phyloP scores from a whole-genome alignment of 192 early-diverging fungal genomes.

The Podila epigama region DNA sequence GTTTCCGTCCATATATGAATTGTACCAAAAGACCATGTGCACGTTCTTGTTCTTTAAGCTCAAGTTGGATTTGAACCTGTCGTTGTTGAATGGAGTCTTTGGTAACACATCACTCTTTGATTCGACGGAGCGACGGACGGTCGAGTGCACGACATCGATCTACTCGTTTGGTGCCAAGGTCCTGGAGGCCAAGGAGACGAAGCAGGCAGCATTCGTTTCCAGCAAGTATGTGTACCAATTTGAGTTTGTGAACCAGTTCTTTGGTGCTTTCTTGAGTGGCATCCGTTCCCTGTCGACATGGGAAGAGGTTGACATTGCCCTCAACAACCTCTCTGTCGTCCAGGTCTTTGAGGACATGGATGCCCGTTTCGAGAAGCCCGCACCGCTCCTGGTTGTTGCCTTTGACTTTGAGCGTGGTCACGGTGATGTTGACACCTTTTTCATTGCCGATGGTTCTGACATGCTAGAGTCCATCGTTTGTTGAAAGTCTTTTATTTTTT shows the following conservation, averaged over 20 bases:
- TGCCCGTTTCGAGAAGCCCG: constrained; percentile 25
- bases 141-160: constrained; percentile 61
- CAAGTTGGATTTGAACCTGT: constrained; percentile 58
- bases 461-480: constrained; percentile 36
- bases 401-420: constrained; percentile 63
- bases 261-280: constrained; percentile 62
- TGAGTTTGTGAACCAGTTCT: constrained; percentile 64
- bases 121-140: constrained; percentile 52
- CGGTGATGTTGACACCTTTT: constrained; percentile 56
- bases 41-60: constrained; percentile 50
- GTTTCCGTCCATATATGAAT: constrained; percentile 35
- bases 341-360: constrained; percentile 57
- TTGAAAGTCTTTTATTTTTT: too few species aligned
- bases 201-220: constrained; percentile 52
- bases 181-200: constrained; percentile 57
- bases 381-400: constrained; percentile 52
- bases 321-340: constrained; percentile 59
- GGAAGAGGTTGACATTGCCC: constrained; percentile 61
- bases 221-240: constrained; percentile 61
- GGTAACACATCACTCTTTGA: constrained; percentile 60
- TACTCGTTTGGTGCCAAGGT: constrained; percentile 61
- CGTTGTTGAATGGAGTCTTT: constrained; percentile 47
- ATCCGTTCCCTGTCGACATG: constrained; percentile 53
- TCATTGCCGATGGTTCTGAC: constrained; percentile 50
- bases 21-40: constrained; percentile 50